Evolutionary conservation across 306 rosid species (phyloP).

Genomic region (Dryas drummondii): DNA sequence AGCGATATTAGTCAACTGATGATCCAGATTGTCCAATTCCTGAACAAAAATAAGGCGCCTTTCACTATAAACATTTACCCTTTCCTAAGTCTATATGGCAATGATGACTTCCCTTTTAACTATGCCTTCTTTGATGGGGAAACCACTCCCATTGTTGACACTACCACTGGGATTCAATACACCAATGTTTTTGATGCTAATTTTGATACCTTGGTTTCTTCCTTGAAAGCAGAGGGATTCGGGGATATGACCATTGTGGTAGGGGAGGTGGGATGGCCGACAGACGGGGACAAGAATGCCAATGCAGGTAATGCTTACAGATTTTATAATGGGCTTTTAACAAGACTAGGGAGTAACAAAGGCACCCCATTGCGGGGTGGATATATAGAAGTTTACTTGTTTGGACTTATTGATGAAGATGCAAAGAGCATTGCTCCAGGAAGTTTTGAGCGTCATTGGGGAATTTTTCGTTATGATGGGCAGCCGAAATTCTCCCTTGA

Average conservation of each 20-base stretch:
- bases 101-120: constrained; percentile 78
- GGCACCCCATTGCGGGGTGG: constrained; percentile 89
- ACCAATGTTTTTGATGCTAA: constrained; percentile 92
- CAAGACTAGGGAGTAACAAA: constrained; percentile 63
- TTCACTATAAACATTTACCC: constrained; percentile 95
- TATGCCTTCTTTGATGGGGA: constrained; percentile 93
- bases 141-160: constrained; percentile 53
- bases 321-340: constrained; percentile 76
- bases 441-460: constrained; percentile 93
- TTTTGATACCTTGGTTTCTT: constrained; percentile 83
- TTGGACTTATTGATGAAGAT: constrained; percentile 84
- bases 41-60: constrained; percentile 72
- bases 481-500: constrained; percentile 81
- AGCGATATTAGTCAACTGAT: constrained; percentile 64
- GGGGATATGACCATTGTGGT: constrained; percentile 72
- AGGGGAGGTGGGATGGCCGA: constrained; percentile 99
- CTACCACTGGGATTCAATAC: constrained; percentile 53
- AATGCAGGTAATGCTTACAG: constrained; percentile 67
- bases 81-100: constrained; percentile 85
- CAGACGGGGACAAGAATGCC: constrained; percentile 94
- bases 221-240: constrained; percentile 64
- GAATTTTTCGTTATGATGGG: constrained; percentile 80
- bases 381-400: constrained; percentile 77
- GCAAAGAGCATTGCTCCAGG: constrained; percentile 89
- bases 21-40: constrained; percentile 77